These are phyloP conservation scores for Neoboletus subvelutipes DNA, from an alignment of 768 basidiomycete species.

Conservation along the genomic window DNA sequence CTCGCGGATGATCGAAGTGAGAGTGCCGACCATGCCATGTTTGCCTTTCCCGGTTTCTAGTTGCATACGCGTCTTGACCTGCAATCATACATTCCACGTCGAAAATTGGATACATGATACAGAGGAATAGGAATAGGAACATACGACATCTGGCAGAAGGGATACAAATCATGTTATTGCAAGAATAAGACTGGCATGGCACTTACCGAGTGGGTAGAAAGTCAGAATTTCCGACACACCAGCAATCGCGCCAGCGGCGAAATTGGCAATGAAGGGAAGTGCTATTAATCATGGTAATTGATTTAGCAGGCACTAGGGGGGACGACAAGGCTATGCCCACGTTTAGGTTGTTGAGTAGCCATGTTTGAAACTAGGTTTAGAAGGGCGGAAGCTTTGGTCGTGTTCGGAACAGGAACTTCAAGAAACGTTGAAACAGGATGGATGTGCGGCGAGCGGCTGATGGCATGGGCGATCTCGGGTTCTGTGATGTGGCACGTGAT, in stretches of 20 bases:
- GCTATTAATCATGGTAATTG: constrained; percentile 42
- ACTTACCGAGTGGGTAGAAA: constrained; percentile 86
- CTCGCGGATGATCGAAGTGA: constrained; percentile 77
- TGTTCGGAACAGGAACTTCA: not conserved
- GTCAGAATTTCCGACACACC: constrained; percentile 83
- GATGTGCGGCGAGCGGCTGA: too few species aligned
- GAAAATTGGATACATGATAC: not conserved
- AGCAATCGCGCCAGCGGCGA: constrained; percentile 94
- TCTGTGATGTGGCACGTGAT: constrained; percentile 16
- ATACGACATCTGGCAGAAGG: constrained; percentile 70
- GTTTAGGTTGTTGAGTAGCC: constrained; percentile 34
- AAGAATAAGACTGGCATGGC: not conserved
- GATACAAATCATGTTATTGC: constrained; percentile 10
- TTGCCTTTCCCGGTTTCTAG: constrained; percentile 81
- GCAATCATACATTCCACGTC: constrained; percentile 11
- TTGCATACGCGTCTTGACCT: constrained; percentile 99
- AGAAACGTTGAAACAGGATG: not conserved
- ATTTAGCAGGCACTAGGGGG: not conserved
- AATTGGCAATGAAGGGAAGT: constrained; percentile 84
- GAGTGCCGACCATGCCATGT: constrained; percentile 78
- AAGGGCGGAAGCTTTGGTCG: constrained; percentile 1
- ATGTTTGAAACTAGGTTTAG: constrained; percentile 9
- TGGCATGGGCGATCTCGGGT: not conserved
- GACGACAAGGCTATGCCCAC: constrained; percentile 13
- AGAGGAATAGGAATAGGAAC: constrained; percentile 36